Evolutionary conservation across 768 basidiomycete species (phyloP), one percentile per base, ranked within the genome.

Genomic region (Suillus discolor): DNA sequence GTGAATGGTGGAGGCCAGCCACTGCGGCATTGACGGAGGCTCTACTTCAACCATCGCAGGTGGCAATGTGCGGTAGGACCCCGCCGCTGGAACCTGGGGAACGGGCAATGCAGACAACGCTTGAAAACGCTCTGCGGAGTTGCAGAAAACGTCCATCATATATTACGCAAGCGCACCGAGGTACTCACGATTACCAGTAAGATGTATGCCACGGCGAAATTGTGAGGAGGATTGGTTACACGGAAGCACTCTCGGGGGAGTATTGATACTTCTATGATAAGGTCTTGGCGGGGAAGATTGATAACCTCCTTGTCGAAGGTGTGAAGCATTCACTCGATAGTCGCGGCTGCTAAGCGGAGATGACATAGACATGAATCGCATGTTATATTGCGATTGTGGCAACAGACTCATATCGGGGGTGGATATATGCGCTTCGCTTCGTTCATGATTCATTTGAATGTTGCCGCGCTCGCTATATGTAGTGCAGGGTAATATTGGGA

Each of bases 1-100:
- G 7, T 64, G 62, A 9, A 65, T 62, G 15, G 64, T 63, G 13
- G 64, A 65, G 7, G 61, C 20, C 9, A 65, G 42, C 62, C 64
- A 65, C 38, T 65, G 64, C 13, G 64, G 62, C 64, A 65, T 63
- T 13, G 41, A 20, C 6, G 39, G 9, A 42, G 59, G 28, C 39
- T 28, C 39, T 20, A 1, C 12, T 31, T 60, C 11, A 6, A 7
- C 23, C 23, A 39, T 38, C 18, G 15, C 16, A 60, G 18, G 41
- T 6, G 11, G 25, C 20, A 20, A 18, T 42, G 41, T 7, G 39
- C 25, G 28, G 28, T 0, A 12, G 41, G 59, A 8, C 12, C 41
- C 23, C 39, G 20, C 41, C 18, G 18, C 25, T 25, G 18, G 59
- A 18, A 60, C 41, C 3, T 28, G 18, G 28, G 59, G 18, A 18